These are phyloP conservation scores for Mycena metata DNA, from an alignment of 768 basidiomycete species.

Conservation along the genomic window DNA sequence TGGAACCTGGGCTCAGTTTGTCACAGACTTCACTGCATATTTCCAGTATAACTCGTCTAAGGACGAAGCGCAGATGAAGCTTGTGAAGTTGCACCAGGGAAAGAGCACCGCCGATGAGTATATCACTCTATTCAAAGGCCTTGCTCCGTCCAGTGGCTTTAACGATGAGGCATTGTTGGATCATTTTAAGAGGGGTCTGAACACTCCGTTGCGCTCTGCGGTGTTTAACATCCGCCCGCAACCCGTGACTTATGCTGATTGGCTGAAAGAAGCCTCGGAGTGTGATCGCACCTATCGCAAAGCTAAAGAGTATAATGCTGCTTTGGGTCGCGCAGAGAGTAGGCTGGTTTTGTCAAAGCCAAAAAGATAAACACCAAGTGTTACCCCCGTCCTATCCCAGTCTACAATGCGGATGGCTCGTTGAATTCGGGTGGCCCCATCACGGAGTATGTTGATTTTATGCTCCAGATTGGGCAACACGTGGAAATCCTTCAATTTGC, in stretches of 20 bases:
- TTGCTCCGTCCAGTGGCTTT: background rate
- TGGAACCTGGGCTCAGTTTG: background rate
- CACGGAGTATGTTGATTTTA: background rate
- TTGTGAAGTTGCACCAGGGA: background rate
- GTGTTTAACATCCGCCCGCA: background rate
- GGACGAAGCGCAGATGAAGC: background rate
- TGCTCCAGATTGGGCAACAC: constrained; percentile 6
- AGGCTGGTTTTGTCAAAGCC: too few relatives aligned
- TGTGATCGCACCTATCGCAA: too few relatives aligned
- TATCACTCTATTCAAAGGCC: background rate
- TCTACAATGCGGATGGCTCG: background rate
- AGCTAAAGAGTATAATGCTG: too few relatives aligned
- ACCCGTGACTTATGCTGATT: background rate
- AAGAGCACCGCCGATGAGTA: background rate
- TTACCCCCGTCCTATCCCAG: too few relatives aligned
- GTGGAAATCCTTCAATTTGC: background rate
- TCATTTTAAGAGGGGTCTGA: too few relatives aligned
- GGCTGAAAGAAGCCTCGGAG: background rate
- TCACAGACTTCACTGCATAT: background rate
- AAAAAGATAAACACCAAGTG: too few relatives aligned
- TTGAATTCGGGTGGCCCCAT: background rate
- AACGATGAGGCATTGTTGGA: background rate
- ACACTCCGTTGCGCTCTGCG: too few relatives aligned
- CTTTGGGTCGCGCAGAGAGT: too few relatives aligned
- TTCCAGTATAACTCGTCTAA: constrained; percentile 1